These are phyloP conservation scores for Oldenlandia corymbosa DNA, from an alignment of 257 asterid genomes.

Conservation along the genomic window DNA sequence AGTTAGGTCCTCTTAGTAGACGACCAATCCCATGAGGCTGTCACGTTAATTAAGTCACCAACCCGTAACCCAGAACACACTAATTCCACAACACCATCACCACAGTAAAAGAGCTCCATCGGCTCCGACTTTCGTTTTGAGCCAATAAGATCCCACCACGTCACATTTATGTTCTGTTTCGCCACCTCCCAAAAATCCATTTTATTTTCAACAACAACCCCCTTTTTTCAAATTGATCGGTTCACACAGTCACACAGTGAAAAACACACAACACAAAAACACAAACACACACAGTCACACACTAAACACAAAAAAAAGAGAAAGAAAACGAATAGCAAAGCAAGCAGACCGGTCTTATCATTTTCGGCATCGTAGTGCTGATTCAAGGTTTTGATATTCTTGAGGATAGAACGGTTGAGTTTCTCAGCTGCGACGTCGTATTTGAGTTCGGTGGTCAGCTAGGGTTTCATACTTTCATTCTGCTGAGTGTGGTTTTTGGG, in stretches of 20 bases:
- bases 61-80: slow-evolving; percentile 3
- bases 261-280: neutral
- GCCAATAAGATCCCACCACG: slow-evolving; percentile 19
- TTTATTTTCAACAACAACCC: no score
- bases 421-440: slow-evolving; percentile 5
- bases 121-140: neutral
- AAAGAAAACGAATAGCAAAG: neutral
- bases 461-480: slow-evolving; percentile 25
- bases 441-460: slow-evolving; percentile 4
- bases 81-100: neutral
- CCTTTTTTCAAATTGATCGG: slow-evolving; percentile 8
- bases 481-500: neutral
- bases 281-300: neutral
- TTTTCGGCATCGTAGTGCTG: neutral
- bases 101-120: neutral
- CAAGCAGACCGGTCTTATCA: neutral
- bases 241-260: neutral
- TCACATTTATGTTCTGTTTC: neutral
- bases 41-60: slow-evolving; percentile 14
- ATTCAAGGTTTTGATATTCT: neutral
- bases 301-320: neutral
- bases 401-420: neutral
- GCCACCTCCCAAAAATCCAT: neutral
- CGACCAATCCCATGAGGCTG: neutral
- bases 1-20: neutral